Percentiles rank a stretch among this genome's conserved stretches.
Evolutionary conservation across 371 early-diverging fungal species (phyloP).

Genomic region (Dichotomocladium elegans): DNA sequence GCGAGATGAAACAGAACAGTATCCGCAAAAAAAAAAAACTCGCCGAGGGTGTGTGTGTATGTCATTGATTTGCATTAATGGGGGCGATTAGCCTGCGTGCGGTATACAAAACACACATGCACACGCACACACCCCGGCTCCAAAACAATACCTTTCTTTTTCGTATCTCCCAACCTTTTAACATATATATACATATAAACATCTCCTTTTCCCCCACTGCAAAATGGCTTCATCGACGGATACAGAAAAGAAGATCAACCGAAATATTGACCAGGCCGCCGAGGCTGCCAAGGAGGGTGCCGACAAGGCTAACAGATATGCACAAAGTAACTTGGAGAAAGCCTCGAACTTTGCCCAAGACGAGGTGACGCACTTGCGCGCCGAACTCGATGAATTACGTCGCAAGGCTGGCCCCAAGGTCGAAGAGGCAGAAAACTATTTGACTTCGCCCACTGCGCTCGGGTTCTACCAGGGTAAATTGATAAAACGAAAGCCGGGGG

Average conservation of each 20-base stretch:
- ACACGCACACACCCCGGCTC: too few relatives aligned
- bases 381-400: slow-evolving; percentile 31
- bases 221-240: slow-evolving; percentile 1
- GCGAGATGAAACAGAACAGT: too few relatives aligned
- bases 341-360: slow-evolving; percentile 28
- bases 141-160: background rate
- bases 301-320: background rate
- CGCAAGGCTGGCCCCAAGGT: slow-evolving; percentile 33
- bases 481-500: background rate
- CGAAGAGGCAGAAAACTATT: slow-evolving; percentile 29
- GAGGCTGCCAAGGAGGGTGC: too few relatives aligned
- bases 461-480: slow-evolving; percentile 35
- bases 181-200: background rate
- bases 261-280: slow-evolving; percentile 21
- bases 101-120: too few relatives aligned
- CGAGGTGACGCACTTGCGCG: slow-evolving; percentile 30
- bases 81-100: too few relatives aligned
- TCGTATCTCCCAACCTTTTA: background rate
- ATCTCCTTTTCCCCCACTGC: too few relatives aligned
- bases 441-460: slow-evolving; percentile 30
- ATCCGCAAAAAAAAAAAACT: too few relatives aligned
- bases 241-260: slow-evolving; percentile 11
- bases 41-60: too few relatives aligned
- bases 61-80: too few relatives aligned
- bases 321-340: slow-evolving; percentile 11